Evolutionary conservation across 257 asterid species (phyloP), one percentile per base, ranked within the genome.

Genomic region (Cruciata laevipes): DNA sequence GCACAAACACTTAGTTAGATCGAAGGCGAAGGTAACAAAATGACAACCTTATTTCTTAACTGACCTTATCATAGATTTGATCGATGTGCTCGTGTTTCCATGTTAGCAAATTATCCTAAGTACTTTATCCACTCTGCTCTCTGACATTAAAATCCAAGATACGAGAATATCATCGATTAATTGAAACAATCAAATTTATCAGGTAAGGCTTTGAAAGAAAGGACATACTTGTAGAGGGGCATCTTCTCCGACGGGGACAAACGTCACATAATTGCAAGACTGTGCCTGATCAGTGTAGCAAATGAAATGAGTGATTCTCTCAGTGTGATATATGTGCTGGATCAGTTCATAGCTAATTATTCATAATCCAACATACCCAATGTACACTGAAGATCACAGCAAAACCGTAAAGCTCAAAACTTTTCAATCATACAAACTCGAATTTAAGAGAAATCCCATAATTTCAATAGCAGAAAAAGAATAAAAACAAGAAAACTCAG

Each of bases 81-180:
- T 93, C 90, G n/a, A n/a, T n/a, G n/a, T 4, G 99, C 97, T 76
- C 96, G 80, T 44, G 67, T 63, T 82, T 93, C 99, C 70, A 81
- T 47, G 78, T 93, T 90, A 1, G 87, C 87, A 31, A 85, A 93
- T 33, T 79, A 94, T 68, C 97, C 97, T 58, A 90, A 69, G 74
- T 86, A 93, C 80, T 93, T 93, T 73, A 93, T 88, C 99, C 99
- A 93, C 83, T 93, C 99, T 0, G 95, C 99, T 76, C 86, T 79
- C 99, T 90, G 79, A 58, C 10, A 77, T 56, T 32, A 55, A 35
- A 33, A 37, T 40, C 35, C 53, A 47, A 17, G 24, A 1, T 51
- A 18, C 53, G 49, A 3, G 31, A 49, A 5, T 14, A 49, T 7
- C 58, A 24, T 32, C 25, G 53, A 3, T 32, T 9, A 33, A 68